phyloP scores from a whole-genome alignment of 345 rosid genomes.

The Sonneratia alba region DNA sequence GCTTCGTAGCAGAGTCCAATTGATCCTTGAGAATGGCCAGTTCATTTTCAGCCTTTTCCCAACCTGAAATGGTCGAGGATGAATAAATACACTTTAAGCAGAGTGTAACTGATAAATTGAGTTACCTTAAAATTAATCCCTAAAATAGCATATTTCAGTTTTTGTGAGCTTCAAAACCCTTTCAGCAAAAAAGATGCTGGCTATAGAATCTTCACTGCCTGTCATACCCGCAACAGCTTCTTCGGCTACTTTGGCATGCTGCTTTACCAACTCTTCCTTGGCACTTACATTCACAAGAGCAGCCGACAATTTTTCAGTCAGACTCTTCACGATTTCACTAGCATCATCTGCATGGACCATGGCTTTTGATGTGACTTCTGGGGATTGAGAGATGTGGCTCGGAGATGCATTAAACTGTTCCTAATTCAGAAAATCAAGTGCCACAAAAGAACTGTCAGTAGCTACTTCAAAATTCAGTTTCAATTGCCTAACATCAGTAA shows the following conservation, averaged over 20 bases:
- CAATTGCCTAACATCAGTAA: background rate
- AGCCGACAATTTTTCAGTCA: constrained; percentile 72
- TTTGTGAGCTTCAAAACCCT: background rate
- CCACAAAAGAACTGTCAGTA: background rate
- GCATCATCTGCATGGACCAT: constrained; percentile 33
- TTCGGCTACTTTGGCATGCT: constrained; percentile 90
- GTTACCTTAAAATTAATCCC: background rate
- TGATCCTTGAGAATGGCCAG: constrained; percentile 44
- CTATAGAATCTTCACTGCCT: background rate
- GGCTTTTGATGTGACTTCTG: constrained; percentile 41
- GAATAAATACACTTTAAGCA: background rate
- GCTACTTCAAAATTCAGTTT: background rate
- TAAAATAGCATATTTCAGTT: background rate
- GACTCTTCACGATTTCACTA: constrained; percentile 31
- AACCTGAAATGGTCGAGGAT: constrained; percentile 33
- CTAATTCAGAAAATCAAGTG: constrained; percentile 25
- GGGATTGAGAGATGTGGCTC: constrained; percentile 32
- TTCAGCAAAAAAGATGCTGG: background rate
- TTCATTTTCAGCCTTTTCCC: constrained; percentile 94
- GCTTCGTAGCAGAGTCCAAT: constrained; percentile 41
- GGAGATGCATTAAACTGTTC: constrained; percentile 52
- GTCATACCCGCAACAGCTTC: constrained; percentile 91
- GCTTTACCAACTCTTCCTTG: constrained; percentile 83
- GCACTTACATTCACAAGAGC: constrained; percentile 73
- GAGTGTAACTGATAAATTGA: background rate